Conservation (phyloP, 176 grass and related monocot species). For the Oryza rufipogon region DNA sequence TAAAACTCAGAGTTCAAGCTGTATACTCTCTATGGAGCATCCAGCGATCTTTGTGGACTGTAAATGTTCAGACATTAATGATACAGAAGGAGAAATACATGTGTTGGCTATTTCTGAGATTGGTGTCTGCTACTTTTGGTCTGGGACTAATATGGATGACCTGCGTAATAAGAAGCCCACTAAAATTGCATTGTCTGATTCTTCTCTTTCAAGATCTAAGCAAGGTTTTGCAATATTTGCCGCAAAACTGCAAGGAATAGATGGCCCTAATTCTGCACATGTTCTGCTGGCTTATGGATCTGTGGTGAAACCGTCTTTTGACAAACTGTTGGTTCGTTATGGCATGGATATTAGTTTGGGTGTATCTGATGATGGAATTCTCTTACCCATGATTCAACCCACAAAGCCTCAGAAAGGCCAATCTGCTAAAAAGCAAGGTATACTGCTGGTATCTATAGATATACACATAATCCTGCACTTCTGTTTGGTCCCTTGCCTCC, state of each 20-base stretch:
- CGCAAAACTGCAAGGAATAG: slow-evolving; percentile 68
- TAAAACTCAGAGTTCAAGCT: slow-evolving; percentile 65
- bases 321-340: slow-evolving; percentile 71
- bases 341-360: slow-evolving; percentile 74
- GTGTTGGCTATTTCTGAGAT: slow-evolving; percentile 87
- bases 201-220: slow-evolving; percentile 51
- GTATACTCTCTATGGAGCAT: slow-evolving; percentile 85
- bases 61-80: slow-evolving; percentile 46
- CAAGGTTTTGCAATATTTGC: slow-evolving; percentile 66
- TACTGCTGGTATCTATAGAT: background rate
- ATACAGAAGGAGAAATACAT: slow-evolving; percentile 43
- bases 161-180: slow-evolving; percentile 74
- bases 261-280: slow-evolving; percentile 67
- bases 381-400: slow-evolving; percentile 61
- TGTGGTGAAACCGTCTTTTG: slow-evolving; percentile 84
- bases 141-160: slow-evolving; percentile 58
- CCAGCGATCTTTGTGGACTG: slow-evolving; percentile 83
- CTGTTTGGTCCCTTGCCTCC: slow-evolving; percentile 17
- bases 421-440: slow-evolving; percentile 70
- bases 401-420: slow-evolving; percentile 53
- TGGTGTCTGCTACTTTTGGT: slow-evolving; percentile 92
- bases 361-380: slow-evolving; percentile 65
- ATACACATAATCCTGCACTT: slow-evolving; percentile 3
- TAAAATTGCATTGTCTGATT: slow-evolving; percentile 59
- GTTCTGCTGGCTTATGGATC: slow-evolving; percentile 84